Conservation (phyloP, 2,329 filamentous ascomycete species). For the Arthrobotrys sinensis region DNA sequence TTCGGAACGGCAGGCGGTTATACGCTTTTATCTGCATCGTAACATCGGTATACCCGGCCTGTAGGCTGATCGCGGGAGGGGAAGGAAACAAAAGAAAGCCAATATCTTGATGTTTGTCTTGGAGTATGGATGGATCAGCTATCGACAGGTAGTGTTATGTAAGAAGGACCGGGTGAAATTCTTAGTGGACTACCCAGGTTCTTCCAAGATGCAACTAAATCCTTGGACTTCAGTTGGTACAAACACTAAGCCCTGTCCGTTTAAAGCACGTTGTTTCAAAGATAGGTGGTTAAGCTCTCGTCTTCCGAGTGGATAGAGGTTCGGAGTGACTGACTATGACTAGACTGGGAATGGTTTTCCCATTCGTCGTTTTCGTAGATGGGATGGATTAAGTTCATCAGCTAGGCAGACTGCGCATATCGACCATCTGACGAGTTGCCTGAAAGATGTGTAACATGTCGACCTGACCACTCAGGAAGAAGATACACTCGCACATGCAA, state of each 20-base stretch:
- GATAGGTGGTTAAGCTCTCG: conserved; percentile 18
- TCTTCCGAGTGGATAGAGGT: neutral
- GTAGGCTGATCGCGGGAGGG: conserved; percentile 34
- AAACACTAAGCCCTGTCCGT: conserved; percentile 26
- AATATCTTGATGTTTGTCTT: conserved; percentile 16
- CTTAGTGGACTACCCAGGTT: conserved; percentile 38
- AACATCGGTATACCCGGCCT: conserved; percentile 40
- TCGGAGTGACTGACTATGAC: neutral
- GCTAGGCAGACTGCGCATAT: conserved; percentile 52
- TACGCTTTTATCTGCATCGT: conserved; percentile 38
- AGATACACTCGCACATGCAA: conserved; percentile 43
- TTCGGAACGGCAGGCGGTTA: conserved; percentile 53
- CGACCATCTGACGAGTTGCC: conserved; percentile 50
- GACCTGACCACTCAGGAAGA: conserved; percentile 58
- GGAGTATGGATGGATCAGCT: conserved; percentile 3
- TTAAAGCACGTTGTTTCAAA: conserved; percentile 41
- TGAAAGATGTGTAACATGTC: conserved; percentile 48
- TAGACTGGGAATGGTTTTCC: conserved; percentile 6
- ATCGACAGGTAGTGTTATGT: conserved; percentile 46
- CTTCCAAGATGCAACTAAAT: conserved; percentile 33
- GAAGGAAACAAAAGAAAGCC: conserved; percentile 21
- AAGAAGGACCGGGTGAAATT: conserved; percentile 30
- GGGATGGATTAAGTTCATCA: conserved; percentile 21
- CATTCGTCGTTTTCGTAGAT: conserved; percentile 33
- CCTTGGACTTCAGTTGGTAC: conserved; percentile 24